Evolutionary conservation across 2,329 filamentous ascomycete genomes (phyloP).

Genomic region (Penicillium aurantiogriseum): DNA sequence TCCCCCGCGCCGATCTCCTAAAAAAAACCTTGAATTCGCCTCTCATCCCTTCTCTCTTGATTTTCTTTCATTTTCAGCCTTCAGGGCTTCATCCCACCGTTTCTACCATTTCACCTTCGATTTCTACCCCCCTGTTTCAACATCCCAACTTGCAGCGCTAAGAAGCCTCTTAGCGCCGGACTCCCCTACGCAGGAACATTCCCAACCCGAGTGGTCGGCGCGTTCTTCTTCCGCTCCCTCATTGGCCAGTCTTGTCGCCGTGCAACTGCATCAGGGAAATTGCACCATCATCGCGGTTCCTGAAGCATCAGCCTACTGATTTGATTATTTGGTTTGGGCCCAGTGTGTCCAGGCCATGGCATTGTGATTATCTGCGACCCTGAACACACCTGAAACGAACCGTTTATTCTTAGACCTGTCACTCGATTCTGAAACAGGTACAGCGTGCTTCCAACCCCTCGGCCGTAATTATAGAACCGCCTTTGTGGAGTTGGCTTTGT

Average conservation of each 20-base stretch:
- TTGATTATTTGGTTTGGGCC: slow-evolving; percentile 7
- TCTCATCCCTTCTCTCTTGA: not conserved
- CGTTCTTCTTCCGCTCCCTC: slow-evolving; percentile 14
- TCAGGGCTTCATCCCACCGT: not conserved
- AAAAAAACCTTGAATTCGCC: slow-evolving; percentile 15
- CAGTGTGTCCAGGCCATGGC: slow-evolving; percentile 13
- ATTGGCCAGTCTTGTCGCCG: slow-evolving; percentile 23
- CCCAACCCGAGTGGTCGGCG: slow-evolving; percentile 15
- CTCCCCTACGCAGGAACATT: slow-evolving; percentile 15
- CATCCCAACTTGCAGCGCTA: not conserved
- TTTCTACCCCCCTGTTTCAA: not conserved
- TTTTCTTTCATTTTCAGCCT: not conserved
- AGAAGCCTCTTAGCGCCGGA: slow-evolving; percentile 16
- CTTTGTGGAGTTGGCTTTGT: slow-evolving; percentile 13
- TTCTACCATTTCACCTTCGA: not conserved
- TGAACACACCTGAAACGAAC: slow-evolving; percentile 20
- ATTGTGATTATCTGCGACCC: slow-evolving; percentile 4
- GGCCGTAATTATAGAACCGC: slow-evolving; percentile 24
- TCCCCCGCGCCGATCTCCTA: slow-evolving; percentile 25
- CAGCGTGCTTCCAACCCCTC: slow-evolving; percentile 5
- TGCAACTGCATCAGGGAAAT: slow-evolving; percentile 18
- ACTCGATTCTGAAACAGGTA: slow-evolving; percentile 24
- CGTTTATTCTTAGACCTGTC: slow-evolving; percentile 25
- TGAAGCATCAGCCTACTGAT: slow-evolving; percentile 16
- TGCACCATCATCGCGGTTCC: slow-evolving; percentile 18